Conservation (phyloP, 441 rosid genomes). For the Brassica hybrid region DNA sequence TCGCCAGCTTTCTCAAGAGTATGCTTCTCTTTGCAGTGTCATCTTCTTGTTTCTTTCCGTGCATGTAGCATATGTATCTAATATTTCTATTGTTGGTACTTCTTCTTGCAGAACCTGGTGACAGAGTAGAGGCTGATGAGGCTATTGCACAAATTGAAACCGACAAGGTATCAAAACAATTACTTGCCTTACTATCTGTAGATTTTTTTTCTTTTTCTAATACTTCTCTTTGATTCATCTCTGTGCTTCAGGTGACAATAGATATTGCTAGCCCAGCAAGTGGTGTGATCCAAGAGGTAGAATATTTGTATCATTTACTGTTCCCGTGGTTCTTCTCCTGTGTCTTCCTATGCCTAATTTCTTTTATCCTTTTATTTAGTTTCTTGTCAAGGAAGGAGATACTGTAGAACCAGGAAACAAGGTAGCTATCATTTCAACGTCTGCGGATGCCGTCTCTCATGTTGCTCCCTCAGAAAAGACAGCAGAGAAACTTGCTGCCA, state of each 20-base stretch:
- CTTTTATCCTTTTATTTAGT: slow-evolving; percentile 41
- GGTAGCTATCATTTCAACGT: slow-evolving; percentile 84
- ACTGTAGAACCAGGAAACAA: slow-evolving; percentile 91
- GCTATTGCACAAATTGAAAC: slow-evolving; percentile 97
- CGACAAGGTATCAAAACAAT: slow-evolving; percentile 65
- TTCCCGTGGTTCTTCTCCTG: slow-evolving; percentile 6
- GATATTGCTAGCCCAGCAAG: slow-evolving; percentile 93
- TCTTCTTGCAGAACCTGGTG: slow-evolving; percentile 83
- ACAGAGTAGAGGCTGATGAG: slow-evolving; percentile 87
- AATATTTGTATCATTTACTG: slow-evolving; percentile 10
- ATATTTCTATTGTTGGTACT: slow-evolving; percentile 25
- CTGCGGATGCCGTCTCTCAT: slow-evolving; percentile 76
- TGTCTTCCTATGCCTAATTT: slow-evolving; percentile 18
- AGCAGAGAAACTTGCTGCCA: slow-evolving; percentile 59
- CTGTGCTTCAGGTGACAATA: slow-evolving; percentile 76
- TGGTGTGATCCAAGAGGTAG: slow-evolving; percentile 71
- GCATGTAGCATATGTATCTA: not conserved
- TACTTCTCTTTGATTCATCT: slow-evolving; percentile 17
- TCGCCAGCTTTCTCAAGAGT: slow-evolving; percentile 89
- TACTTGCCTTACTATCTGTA: not conserved
- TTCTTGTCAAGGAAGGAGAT: slow-evolving; percentile 91
- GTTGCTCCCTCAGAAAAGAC: slow-evolving; percentile 78
- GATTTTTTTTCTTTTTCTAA: slow-evolving; percentile 20
- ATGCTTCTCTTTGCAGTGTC: slow-evolving; percentile 41
- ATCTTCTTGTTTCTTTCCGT: slow-evolving; percentile 2